Evolutionary conservation across 164 flowering plant species (phyloP).

Genomic region (Tetrastigma voinierianum): DNA sequence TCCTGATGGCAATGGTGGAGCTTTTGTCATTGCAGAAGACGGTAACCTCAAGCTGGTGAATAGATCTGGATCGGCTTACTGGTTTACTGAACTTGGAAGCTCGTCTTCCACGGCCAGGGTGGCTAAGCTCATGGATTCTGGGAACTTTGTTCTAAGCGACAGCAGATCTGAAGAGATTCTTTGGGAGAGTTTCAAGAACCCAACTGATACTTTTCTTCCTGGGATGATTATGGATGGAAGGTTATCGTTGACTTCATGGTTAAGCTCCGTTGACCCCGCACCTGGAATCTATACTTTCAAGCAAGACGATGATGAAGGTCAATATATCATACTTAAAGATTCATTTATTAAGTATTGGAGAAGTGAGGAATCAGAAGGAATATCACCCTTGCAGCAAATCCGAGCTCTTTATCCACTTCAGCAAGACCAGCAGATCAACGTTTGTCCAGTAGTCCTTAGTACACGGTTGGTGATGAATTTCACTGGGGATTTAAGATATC

Average conservation of each 20-base stretch:
- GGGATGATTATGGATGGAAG: slow-evolving; percentile 28
- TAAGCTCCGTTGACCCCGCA: slow-evolving; percentile 18
- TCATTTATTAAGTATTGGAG: slow-evolving; percentile 20
- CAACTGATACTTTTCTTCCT: slow-evolving; percentile 28
- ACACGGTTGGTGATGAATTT: slow-evolving; percentile 17
- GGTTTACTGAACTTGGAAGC: background rate
- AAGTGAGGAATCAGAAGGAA: slow-evolving; percentile 21
- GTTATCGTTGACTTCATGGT: slow-evolving; percentile 23
- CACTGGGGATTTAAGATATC: slow-evolving; percentile 18
- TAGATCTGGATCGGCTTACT: background rate
- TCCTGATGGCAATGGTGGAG: background rate
- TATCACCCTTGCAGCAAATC: slow-evolving; percentile 18
- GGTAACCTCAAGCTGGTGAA: background rate
- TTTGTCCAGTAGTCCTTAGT: no score
- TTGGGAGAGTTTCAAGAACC: no score
- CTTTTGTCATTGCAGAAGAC: background rate
- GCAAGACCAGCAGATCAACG: background rate
- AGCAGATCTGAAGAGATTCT: no score
- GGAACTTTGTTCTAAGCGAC: background rate
- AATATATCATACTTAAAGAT: slow-evolving; percentile 20
- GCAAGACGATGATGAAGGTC: slow-evolving; percentile 18
- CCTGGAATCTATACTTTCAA: slow-evolving; percentile 24
- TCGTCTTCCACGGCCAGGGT: background rate
- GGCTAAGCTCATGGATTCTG: slow-evolving; percentile 5
- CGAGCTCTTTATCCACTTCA: slow-evolving; percentile 21